A percentile compares a stretch with the other conserved stretches of the same genome.
These are phyloP conservation scores for Naganishia friedmannii DNA, from an alignment of 768 basidiomycete genomes.

Conservation along the genomic window DNA sequence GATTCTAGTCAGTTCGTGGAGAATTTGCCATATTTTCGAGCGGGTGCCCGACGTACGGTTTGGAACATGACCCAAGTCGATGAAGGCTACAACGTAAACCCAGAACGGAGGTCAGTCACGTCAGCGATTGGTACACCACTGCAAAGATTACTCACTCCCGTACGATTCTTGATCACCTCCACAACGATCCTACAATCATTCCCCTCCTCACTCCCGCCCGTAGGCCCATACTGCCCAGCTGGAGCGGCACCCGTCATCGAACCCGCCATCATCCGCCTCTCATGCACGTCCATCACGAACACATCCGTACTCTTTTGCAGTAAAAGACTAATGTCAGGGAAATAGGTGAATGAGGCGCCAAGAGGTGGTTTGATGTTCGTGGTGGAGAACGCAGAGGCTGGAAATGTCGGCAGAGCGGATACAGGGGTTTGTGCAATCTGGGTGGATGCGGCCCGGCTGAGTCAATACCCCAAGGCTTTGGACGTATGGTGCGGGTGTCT, in stretches of 20 bases:
- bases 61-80: constrained; percentile 27
- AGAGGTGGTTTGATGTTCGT: constrained; percentile 45
- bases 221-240: too few species aligned
- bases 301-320: constrained; percentile 45
- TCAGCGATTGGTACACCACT: neutral
- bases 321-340: constrained; percentile 42
- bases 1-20: neutral
- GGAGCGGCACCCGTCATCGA: too few species aligned
- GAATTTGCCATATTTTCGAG: neutral
- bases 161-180: constrained; percentile 46
- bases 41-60: neutral
- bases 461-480: neutral
- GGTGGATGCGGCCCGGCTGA: neutral
- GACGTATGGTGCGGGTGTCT: neutral
- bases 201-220: neutral
- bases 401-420: constrained; percentile 41
- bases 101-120: neutral
- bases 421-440: constrained; percentile 28
- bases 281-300: constrained; percentile 46
- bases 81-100: constrained; percentile 6
- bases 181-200: constrained; percentile 38
- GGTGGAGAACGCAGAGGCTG: constrained; percentile 41
- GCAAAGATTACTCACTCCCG: constrained; percentile 36
- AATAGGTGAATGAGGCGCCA: constrained; percentile 43
- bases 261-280: constrained; percentile 32